A percentile compares a stretch with the other conserved stretches of the same genome.
Conservation (phyloP, 805 yeast species). For the Ogataea salicorniae region DNA sequence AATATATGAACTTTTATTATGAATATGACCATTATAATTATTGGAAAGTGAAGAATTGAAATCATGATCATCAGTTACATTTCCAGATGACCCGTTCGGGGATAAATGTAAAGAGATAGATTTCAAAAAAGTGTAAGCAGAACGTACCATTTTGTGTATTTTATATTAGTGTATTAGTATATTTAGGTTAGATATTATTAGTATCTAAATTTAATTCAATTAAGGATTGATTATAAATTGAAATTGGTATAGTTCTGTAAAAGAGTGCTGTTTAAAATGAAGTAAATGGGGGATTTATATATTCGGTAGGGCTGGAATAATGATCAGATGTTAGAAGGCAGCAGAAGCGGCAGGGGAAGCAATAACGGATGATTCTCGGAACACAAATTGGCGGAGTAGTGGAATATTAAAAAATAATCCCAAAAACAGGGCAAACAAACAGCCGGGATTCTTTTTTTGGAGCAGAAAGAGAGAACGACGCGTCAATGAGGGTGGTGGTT, state of each 20-base stretch:
- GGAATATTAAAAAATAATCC: not conserved
- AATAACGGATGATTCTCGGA: not conserved
- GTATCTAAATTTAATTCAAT: not conserved
- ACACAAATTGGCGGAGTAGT: not conserved
- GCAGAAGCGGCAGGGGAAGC: not conserved
- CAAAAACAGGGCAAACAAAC: not conserved
- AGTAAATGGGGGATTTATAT: no score
- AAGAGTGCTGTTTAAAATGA: no score
- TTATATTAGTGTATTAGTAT: not conserved
- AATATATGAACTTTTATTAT: slow-evolving; percentile 7
- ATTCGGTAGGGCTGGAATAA: no score
- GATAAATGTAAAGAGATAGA: slow-evolving; percentile 14
- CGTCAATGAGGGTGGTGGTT: no score
- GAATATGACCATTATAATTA: no score
- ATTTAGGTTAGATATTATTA: not conserved
- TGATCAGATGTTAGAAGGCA: not conserved
- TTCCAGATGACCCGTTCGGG: slow-evolving; percentile 2
- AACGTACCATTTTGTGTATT: slow-evolving; percentile 19
- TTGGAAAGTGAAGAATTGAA: not conserved
- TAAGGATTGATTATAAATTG: not conserved
- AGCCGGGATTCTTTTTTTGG: no score
- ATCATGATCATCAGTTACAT: slow-evolving; percentile 1
- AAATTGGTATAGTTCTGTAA: no score
- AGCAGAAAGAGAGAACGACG: no score
- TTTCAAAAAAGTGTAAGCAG: slow-evolving; percentile 14